A percentile compares a stretch with the other conserved stretches of the same genome.
phyloP scores from a whole-genome alignment of 2,329 filamentous ascomycete genomes.

The Cladosporium colombiae region DNA sequence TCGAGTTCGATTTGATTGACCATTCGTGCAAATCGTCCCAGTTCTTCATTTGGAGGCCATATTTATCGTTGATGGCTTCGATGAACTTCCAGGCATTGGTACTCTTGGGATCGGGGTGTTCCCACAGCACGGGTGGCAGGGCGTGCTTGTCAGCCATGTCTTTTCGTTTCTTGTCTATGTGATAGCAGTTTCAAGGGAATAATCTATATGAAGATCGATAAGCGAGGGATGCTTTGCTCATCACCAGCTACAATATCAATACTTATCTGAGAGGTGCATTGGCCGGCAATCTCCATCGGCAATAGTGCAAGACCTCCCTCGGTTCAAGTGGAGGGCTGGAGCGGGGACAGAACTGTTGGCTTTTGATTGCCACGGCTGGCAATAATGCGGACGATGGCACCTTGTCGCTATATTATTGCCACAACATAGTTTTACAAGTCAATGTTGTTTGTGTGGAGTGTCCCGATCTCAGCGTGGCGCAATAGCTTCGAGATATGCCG shows the following conservation, averaged over 20 bases:
- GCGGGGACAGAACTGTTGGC: neutral
- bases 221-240: neutral
- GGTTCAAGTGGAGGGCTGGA: neutral
- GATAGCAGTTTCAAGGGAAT: neutral
- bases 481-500: neutral
- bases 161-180: neutral
- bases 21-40: slow-evolving; percentile 71
- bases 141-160: slow-evolving; percentile 22
- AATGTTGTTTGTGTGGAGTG: neutral
- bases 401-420: neutral
- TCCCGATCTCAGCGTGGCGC: neutral
- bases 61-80: slow-evolving; percentile 61
- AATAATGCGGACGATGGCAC: neutral
- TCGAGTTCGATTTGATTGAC: slow-evolving; percentile 61
- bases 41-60: slow-evolving; percentile 60
- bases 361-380: neutral
- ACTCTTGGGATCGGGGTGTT: slow-evolving; percentile 39
- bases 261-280: neutral
- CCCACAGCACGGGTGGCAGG: slow-evolving; percentile 49
- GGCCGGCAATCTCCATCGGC: neutral
- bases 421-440: neutral
- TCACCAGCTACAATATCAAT: neutral
- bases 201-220: neutral
- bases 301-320: neutral
- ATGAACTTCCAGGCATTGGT: slow-evolving; percentile 70